These are phyloP conservation scores for Inonotus hispidus DNA, from an alignment of 1,284 basidiomycete species.

Conservation along the genomic window DNA sequence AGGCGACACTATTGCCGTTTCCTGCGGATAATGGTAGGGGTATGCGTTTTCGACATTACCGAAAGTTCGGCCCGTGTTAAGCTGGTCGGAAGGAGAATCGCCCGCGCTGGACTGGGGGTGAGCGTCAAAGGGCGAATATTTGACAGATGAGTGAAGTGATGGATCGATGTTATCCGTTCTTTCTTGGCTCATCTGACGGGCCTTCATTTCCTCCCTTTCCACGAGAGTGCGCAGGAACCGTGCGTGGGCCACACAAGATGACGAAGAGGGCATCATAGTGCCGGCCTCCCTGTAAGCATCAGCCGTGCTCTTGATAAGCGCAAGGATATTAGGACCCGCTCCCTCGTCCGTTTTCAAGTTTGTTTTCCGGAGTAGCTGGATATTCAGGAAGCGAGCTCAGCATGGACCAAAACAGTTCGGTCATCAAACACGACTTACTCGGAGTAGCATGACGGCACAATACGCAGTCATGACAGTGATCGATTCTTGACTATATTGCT, in stretches of 20 bases:
- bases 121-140: not conserved
- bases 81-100: slow-evolving; percentile 2
- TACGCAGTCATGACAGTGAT: slow-evolving; percentile 81
- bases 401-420: not conserved
- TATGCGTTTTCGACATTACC: not conserved
- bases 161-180: slow-evolving; percentile 22
- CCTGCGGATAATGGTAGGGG: slow-evolving; percentile 7
- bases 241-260: slow-evolving; percentile 62
- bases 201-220: slow-evolving; percentile 53
- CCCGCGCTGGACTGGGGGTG: slow-evolving; percentile 1
- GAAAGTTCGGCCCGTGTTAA: not conserved
- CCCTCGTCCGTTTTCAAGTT: slow-evolving; percentile 50
- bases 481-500: slow-evolving; percentile 80
- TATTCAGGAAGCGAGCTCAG: not conserved
- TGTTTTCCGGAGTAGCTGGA: slow-evolving; percentile 59
- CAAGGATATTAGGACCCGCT: slow-evolving; percentile 56
- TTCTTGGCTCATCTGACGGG: slow-evolving; percentile 38
- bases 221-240: slow-evolving; percentile 70
- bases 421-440: slow-evolving; percentile 37
- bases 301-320: slow-evolving; percentile 58
- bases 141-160: slow-evolving; percentile 3
- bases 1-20: not conserved
- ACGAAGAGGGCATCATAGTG: slow-evolving; percentile 50
- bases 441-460: slow-evolving; percentile 69
- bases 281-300: slow-evolving; percentile 71